Evolutionary conservation across 768 basidiomycete species (phyloP).

Genomic region (Lactifluus piperatus): DNA sequence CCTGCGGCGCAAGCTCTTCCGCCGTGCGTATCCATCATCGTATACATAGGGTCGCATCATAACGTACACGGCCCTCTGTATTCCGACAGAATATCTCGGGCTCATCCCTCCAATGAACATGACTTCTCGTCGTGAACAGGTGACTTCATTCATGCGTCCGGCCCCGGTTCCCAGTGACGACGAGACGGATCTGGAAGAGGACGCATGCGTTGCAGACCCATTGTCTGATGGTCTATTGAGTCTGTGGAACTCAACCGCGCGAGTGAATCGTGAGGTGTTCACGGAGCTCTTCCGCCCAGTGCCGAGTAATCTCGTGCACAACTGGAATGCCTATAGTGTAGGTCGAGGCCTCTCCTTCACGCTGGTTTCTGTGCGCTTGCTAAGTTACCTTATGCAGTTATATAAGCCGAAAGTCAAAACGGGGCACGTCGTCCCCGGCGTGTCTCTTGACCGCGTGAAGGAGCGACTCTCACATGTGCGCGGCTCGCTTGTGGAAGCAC

Average conservation of each 20-base stretch:
- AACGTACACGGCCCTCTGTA: slow-evolving; percentile 3
- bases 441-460: slow-evolving; percentile 67
- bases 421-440: slow-evolving; percentile 69
- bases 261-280: slow-evolving; percentile 76
- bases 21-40: slow-evolving; percentile 38
- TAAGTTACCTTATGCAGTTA: slow-evolving; percentile 31
- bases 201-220: slow-evolving; percentile 70
- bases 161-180: slow-evolving; percentile 66
- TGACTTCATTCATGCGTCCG: slow-evolving; percentile 63
- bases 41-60: background rate
- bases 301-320: slow-evolving; percentile 72
- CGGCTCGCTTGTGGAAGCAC: slow-evolving; percentile 69
- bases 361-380: background rate
- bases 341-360: background rate
- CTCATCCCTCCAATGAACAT: slow-evolving; percentile 68
- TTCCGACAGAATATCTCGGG: slow-evolving; percentile 67
- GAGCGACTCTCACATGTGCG: slow-evolving; percentile 57
- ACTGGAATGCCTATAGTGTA: slow-evolving; percentile 74
- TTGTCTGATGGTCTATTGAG: slow-evolving; percentile 48
- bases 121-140: slow-evolving; percentile 33
- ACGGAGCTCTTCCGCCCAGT: slow-evolving; percentile 82
- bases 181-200: slow-evolving; percentile 48
- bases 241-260: slow-evolving; percentile 65
- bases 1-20: slow-evolving; percentile 74
- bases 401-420: slow-evolving; percentile 70